Base-by-base conservation (phyloP, 176 grass and related monocot genomes). In the Microstegium vimineum region DNA sequence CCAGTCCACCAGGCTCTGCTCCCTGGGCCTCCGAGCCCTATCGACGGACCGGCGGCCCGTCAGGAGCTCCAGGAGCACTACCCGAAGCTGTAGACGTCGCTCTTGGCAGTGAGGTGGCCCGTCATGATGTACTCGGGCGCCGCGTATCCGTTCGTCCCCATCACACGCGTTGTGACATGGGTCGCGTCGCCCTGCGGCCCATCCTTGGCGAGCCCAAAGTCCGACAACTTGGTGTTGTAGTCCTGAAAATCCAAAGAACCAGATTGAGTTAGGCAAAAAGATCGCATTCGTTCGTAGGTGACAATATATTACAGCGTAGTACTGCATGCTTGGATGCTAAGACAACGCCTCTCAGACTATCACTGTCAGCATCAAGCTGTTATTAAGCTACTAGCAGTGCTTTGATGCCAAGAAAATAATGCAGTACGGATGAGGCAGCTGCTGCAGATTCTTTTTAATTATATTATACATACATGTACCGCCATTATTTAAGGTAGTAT, bases 181-280 rank as follows among this genome's bases (percentile, higher is more conserved):
- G 92, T 97, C 10, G 86, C 81, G 11, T 97, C 92, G 0, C 92
- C 94, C 38, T 97, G 82, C 0, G 94, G 94, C 10, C 90, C 92
- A 0, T 94, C 94, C 82, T 94, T 97, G 4, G 94, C 94, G 0
- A 97, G 90, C n/a, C 94, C 94, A 3, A 97, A 97, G 81, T 97
- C 94, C 0, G 94, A 97, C 14, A 97, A 12, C 84, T 97, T 97
- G 10, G 88, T 43, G 57, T 35, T 83, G 78, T 63, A 87, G 73
- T 97, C 90, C 94, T 97, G 87, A 80, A 87, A 51, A 88, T 49
- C 37, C 18, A 86, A 62, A 56, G 31, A 40, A 49, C 1, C 37
- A 52, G 26, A 62, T 69, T 9, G 32, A 47, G 68, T 83, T 77
- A 82, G 83, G n/a, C 38, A 27, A 38, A n/a, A n/a, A 32, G 13